Conservation (phyloP, 495 filamentous ascomycete genomes). For the Xylaria venustula region DNA sequence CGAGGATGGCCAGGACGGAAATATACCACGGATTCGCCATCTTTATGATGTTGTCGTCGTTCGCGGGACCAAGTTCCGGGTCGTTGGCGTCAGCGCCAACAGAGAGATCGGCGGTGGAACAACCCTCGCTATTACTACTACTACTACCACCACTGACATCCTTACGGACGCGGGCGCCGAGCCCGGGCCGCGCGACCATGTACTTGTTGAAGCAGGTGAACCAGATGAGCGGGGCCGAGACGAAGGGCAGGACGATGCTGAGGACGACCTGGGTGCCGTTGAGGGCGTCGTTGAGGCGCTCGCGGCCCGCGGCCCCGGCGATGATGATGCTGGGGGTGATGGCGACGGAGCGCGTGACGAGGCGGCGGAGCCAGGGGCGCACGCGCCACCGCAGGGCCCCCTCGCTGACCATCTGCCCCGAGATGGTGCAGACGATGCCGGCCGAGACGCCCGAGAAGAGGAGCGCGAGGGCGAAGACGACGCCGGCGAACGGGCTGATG, state of each 20-base stretch:
- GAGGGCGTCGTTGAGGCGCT: conserved; percentile 70
- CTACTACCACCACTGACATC: no score
- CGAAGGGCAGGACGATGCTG: conserved; percentile 77
- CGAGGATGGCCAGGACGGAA: conserved; percentile 51
- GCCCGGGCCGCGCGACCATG: conserved; percentile 67
- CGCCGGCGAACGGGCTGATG: conserved; percentile 68
- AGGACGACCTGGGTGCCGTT: conserved; percentile 78
- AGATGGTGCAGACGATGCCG: conserved; percentile 81
- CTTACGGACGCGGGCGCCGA: conserved; percentile 32
- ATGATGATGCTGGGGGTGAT: conserved; percentile 83
- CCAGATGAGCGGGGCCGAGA: conserved; percentile 79
- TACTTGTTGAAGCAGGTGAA: conserved; percentile 80
- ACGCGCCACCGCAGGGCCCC: conserved; percentile 72
- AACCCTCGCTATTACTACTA: conserved; percentile 13
- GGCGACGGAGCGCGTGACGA: conserved; percentile 70
- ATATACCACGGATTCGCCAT: conserved; percentile 65
- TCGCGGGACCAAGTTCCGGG: conserved; percentile 19
- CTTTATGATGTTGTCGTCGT: conserved; percentile 36
- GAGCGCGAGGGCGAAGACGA: conserved; percentile 74
- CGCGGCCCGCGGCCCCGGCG: conserved; percentile 70
- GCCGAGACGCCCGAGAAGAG: conserved; percentile 75
- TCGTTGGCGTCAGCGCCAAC: conserved; percentile 4
- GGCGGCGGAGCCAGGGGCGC: conserved; percentile 67
- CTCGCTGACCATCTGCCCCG: conserved; percentile 80
- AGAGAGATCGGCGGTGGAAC: conserved; percentile 11